Conservation (phyloP, 768 basidiomycete genomes). For the Boletus subparvulus region DNA sequence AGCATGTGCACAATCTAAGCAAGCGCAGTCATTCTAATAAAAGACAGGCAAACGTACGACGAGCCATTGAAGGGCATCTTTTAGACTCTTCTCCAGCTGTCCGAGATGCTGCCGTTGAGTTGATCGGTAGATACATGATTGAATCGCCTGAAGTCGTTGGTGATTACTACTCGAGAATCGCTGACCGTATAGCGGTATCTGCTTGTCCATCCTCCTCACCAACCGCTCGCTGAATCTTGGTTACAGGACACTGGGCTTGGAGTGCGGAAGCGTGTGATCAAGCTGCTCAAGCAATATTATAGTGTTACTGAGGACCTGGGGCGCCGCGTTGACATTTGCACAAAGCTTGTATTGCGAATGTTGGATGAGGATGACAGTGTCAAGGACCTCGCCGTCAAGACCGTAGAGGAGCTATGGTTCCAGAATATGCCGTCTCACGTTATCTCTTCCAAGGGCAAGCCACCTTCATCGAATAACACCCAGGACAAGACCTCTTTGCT, state of each 20-base stretch:
- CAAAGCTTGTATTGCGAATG: conserved; percentile 78
- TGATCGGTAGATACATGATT: conserved; percentile 97
- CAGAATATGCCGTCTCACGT: conserved; percentile 35
- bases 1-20: conserved; percentile 23
- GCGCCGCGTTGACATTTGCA: conserved; percentile 76
- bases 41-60: conserved; percentile 69
- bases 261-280: conserved; percentile 95
- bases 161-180: conserved; percentile 86
- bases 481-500: conserved; percentile 57
- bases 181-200: conserved; percentile 86
- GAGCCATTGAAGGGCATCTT: conserved; percentile 86
- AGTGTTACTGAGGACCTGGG: conserved; percentile 54
- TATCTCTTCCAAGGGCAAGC: conserved; percentile 40
- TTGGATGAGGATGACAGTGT: conserved; percentile 93
- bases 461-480: conserved; percentile 27
- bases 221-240: neutral
- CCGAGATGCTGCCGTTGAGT: conserved; percentile 93
- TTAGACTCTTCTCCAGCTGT: conserved; percentile 92
- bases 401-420: conserved; percentile 92
- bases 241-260: conserved; percentile 87
- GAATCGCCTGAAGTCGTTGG: conserved; percentile 84
- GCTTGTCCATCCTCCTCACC: neutral
- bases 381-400: conserved; percentile 88
- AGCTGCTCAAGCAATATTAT: conserved; percentile 85
- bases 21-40: conserved; percentile 1